Percentiles rank a stretch among this genome's conserved stretches.
These are phyloP conservation scores for Lodderomyces metapsilosis DNA, from an alignment of 1,139 yeast genomes.

Conservation along the genomic window DNA sequence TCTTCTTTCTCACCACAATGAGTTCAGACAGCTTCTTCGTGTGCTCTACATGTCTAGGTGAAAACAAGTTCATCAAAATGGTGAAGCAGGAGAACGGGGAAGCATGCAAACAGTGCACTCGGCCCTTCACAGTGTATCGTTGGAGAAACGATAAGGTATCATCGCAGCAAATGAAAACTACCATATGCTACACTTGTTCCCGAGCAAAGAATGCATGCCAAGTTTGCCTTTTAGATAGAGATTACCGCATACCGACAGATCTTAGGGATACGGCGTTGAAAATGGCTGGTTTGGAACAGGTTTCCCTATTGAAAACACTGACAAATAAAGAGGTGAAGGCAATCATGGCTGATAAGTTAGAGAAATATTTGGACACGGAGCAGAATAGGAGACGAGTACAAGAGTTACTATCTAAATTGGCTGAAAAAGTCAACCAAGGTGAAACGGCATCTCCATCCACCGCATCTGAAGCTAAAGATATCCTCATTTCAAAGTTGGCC, in stretches of 20 bases:
- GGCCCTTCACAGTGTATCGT: conserved; percentile 78
- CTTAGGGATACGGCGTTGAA: conserved; percentile 79
- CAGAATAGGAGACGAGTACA: conserved; percentile 23
- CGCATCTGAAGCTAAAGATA: conserved; percentile 12
- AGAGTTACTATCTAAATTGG: conserved; percentile 38
- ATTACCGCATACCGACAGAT: conserved; percentile 74
- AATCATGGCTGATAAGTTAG: conserved; percentile 37
- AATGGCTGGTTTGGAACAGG: conserved; percentile 57
- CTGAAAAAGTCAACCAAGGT: conserved; percentile 29
- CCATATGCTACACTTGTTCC: conserved; percentile 78
- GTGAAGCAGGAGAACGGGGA: conserved; percentile 71
- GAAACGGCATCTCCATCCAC: neutral
- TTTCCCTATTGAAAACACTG: conserved; percentile 7
- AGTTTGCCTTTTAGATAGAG: conserved; percentile 77
- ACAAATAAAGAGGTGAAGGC: conserved; percentile 45
- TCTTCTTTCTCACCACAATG: conserved; percentile 4
- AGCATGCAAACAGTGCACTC: conserved; percentile 75
- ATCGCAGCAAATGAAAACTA: conserved; percentile 46
- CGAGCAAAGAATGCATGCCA: conserved; percentile 82
- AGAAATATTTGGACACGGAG: conserved; percentile 20
- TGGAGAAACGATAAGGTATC: conserved; percentile 54
- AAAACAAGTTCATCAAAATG: conserved; percentile 64
- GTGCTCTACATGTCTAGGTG: conserved; percentile 74
- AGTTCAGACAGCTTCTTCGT: conserved; percentile 29
- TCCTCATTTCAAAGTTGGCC: conserved; percentile 49